Percentiles rank a stretch among this genome's conserved stretches.
phyloP scores from a whole-genome alignment of 2,329 filamentous ascomycete species.

The Neurospora sp. region DNA sequence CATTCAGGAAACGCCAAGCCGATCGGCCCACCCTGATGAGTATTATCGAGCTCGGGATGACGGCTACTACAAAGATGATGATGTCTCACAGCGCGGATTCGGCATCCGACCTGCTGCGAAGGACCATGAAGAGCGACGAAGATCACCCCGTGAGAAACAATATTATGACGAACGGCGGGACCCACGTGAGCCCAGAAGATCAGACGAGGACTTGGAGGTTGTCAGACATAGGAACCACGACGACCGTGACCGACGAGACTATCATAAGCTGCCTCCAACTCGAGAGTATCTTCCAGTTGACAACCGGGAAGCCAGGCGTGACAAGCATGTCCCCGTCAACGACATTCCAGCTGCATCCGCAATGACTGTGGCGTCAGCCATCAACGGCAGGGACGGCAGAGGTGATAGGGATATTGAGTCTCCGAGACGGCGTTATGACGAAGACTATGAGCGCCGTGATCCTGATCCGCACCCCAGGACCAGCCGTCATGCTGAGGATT shows the following conservation, averaged over 20 bases:
- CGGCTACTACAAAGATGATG: conserved; percentile 36
- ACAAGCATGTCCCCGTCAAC: neutral
- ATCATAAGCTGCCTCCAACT: neutral
- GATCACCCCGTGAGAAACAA: conserved; percentile 20
- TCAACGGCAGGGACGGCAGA: neutral
- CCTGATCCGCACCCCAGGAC: neutral
- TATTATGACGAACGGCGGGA: conserved; percentile 34
- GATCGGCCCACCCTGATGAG: conserved; percentile 36
- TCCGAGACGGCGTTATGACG: neutral
- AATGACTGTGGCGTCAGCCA: neutral
- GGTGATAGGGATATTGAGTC: neutral
- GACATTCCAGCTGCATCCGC: neutral
- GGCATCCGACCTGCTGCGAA: conserved; percentile 37
- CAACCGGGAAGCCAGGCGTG: neutral
- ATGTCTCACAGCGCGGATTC: conserved; percentile 37
- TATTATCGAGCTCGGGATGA: conserved; percentile 36
- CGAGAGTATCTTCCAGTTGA: neutral
- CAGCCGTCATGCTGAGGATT: neutral
- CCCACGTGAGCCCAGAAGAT: conserved; percentile 17
- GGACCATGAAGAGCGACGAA: conserved; percentile 22
- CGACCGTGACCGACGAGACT: conserved; percentile 2
- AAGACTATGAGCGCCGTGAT: neutral
- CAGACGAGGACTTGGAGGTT: conserved; percentile 21
- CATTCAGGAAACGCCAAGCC: conserved; percentile 39
- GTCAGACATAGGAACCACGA: conserved; percentile 10